Base-by-base conservation (phyloP, 2,329 filamentous ascomycete genomes). In the Fusarium floridanum region DNA sequence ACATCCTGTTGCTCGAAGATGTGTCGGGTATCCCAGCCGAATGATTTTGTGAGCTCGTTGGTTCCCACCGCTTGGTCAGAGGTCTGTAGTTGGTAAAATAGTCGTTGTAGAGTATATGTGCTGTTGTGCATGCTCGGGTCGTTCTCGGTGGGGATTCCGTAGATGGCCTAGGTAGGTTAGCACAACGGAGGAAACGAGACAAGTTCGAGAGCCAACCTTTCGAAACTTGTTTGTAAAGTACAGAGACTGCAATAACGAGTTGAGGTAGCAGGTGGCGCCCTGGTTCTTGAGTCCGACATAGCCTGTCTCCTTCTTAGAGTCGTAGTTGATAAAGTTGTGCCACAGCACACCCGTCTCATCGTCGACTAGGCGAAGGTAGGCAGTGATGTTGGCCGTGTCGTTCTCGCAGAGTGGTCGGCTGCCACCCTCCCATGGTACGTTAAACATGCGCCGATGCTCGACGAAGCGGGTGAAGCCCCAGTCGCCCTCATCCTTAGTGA, bases 1-100 rank as follows among this genome's bases (percentile, higher is more conserved):
- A 99, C 97, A 83, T 99, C 97, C 83, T 99, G 97, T 82, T 99
- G 97, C 84, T 98, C 96, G 78, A 99, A 99, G 63, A 98, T 98
- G 81, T 99, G 96, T 74, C 95, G 91, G 3, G 96, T 97, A 79
- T 99, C 96, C 97, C 97, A 99, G 27, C 97, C 97, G 82, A 99
- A 99, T 0, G 97, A 98, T 76, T 95, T 94, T 8, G 97, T 99
- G 43, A 99, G 89, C 81, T 99, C 97, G 61, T 93, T 95, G 2
- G 97, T 99, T 43, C 94, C 91, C 3, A 99, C 96, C 1, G 97
- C 94, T 39, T 88, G 86, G 61, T 92, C 91, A 43, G 93, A 96
- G 14, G 95, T 97, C 82, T 99, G 97, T 22, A 99, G 88, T 76
- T 95, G 94, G 80, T 98, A 98, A 84, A 99, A 99, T 17, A 99